These are phyloP conservation scores for Magnaporthales sp. DNA, from an alignment of 2,329 filamentous ascomycete species.

Conservation along the genomic window DNA sequence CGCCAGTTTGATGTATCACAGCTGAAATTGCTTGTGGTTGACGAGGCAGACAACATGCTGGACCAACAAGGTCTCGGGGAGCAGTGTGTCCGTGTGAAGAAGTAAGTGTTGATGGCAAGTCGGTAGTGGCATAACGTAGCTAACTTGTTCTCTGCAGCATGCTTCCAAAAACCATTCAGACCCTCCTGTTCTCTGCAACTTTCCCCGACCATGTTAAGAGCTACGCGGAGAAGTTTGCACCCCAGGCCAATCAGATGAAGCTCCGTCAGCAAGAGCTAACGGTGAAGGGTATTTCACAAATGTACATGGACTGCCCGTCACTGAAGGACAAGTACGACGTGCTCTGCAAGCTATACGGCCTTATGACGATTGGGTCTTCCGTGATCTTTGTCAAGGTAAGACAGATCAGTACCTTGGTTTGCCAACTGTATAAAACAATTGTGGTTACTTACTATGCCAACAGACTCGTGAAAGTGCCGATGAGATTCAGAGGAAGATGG, in stretches of 20 bases:
- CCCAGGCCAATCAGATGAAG: constrained; percentile 77
- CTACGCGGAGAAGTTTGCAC: constrained; percentile 79
- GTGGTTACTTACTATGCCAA: not conserved
- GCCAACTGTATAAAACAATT: not conserved
- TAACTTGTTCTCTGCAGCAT: constrained; percentile 38
- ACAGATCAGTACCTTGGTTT: not conserved
- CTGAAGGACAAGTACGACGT: constrained; percentile 80
- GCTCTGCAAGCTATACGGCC: constrained; percentile 85
- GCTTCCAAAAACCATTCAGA: constrained; percentile 68
- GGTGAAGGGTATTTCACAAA: constrained; percentile 93
- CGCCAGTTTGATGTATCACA: constrained; percentile 62
- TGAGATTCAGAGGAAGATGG: constrained; percentile 80
- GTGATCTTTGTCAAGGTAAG: constrained; percentile 92
- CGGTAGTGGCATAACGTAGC: constrained; percentile 6
- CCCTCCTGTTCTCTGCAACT: constrained; percentile 92
- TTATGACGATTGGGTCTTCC: constrained; percentile 94
- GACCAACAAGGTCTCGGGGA: constrained; percentile 93
- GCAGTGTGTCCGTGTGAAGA: constrained; percentile 85
- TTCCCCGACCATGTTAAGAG: constrained; percentile 77
- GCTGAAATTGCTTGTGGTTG: constrained; percentile 78
- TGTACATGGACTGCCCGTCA: constrained; percentile 87
- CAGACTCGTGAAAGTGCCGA: constrained; percentile 79
- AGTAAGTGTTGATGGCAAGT: constrained; percentile 38
- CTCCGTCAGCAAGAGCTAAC: constrained; percentile 87
- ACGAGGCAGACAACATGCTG: constrained; percentile 98